These are phyloP conservation scores for Flaveria trinervia DNA, from an alignment of 129 eudicot species.

Conservation along the genomic window DNA sequence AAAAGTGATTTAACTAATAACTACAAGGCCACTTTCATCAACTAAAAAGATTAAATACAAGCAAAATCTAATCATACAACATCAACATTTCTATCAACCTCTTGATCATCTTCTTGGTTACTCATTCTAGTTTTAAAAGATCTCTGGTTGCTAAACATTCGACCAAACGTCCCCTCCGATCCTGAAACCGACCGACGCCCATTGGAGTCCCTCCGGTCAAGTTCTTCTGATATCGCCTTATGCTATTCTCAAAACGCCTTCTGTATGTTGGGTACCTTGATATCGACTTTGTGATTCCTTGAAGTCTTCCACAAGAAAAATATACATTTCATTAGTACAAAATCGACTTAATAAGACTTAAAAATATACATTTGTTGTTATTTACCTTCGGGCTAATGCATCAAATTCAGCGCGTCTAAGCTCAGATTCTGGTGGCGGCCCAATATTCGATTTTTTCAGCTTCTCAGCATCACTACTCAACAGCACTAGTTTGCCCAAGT, in stretches of 20 bases:
- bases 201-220: conserved; percentile 47
- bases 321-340: conserved; percentile 14
- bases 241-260: conserved; percentile 73
- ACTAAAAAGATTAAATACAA: conserved; percentile 4
- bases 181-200: conserved; percentile 35
- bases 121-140: conserved; percentile 48
- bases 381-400: conserved; percentile 85
- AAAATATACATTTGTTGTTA: not conserved
- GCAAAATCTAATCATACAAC: conserved; percentile 34
- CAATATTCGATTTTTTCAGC: conserved; percentile 44
- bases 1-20: not conserved
- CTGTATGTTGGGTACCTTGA: conserved; percentile 86
- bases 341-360: not conserved
- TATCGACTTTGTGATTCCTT: conserved; percentile 80
- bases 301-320: conserved; percentile 45
- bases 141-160: conserved; percentile 58
- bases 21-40: not conserved
- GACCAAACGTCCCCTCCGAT: conserved; percentile 44
- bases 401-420: conserved; percentile 75
- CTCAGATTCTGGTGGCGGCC: conserved; percentile 71
- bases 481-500: conserved; percentile 68
- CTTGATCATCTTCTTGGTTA: conserved; percentile 50
- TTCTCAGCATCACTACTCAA: conserved; percentile 59
- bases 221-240: conserved; percentile 56
- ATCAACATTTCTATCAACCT: conserved; percentile 50